Evolutionary conservation across 2,329 filamentous ascomycete genomes (phyloP), one percentile per base, ranked within the genome.

Genomic region (Zymoseptoria brevis): DNA sequence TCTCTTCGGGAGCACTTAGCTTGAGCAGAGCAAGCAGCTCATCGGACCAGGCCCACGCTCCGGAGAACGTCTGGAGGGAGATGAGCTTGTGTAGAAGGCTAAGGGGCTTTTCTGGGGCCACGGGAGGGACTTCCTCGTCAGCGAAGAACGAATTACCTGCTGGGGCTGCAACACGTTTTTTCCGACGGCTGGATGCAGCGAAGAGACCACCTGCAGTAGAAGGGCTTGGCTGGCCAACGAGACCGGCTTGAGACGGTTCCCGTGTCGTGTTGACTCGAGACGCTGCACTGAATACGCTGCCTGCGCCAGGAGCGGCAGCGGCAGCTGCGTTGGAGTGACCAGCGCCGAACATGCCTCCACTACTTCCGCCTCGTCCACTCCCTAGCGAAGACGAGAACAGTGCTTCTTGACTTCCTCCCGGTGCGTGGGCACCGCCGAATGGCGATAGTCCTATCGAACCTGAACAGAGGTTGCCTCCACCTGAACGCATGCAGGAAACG

Each of bases 31-130:
- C 13, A n/a, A 73, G 55, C 1, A 76, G 52, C 3, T 63, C 53
- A 0, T 64, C 19, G 0, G 59, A 70, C 71, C 73, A 77, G 0
- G 58, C 53, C 83, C 83, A 87, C 16, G 68, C 75, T 0, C 84
- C 84, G 1, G 79, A 73, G 61, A 84, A 86, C 0, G 72, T 72
- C 68, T 88, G 86, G 3, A 83, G 71, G 0, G 65, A 65, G 4
- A 87, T 81, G 1, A 88, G 66, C 0, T 63, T 64, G 11, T 78
- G 69, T 41, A 83, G 35, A n/a, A 45, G 13, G 35, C 13, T 16
- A 6, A 16, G 13, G 3, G 35, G 13, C 16, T 13, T 16, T 2
- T 8, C 26, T 29, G 26, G 26, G 8, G 1, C 26, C 8, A 29
- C 26, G 26, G 26, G 26, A 29, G 26, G 26, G 8, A 29, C 26